phyloP scores from a whole-genome alignment of 495 filamentous ascomycete genomes.

The Tuber microsphaerosporum region DNA sequence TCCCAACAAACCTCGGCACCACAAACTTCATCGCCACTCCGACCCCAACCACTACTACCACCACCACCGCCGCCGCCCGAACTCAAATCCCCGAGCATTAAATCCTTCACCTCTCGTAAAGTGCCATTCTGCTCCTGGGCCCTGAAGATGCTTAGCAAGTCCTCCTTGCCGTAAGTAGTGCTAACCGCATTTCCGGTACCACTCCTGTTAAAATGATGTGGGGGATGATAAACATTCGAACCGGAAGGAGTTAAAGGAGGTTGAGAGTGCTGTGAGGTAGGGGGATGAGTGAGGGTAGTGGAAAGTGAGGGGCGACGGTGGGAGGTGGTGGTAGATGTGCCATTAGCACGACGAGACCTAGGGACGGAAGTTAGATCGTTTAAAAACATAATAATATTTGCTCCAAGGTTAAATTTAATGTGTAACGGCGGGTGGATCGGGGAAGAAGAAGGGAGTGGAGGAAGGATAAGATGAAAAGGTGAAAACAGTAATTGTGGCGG shows the following conservation, averaged over 20 bases:
- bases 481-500: background rate
- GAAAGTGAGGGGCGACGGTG: conserved; percentile 42
- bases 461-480: background rate
- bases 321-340: conserved; percentile 28
- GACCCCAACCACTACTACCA: conserved; percentile 63
- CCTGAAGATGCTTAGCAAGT: conserved; percentile 70
- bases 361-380: background rate
- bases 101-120: conserved; percentile 56
- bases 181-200: conserved; percentile 52
- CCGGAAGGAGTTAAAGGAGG: conserved; percentile 50
- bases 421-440: background rate
- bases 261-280: conserved; percentile 47
- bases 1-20: conserved; percentile 90
- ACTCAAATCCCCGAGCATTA: conserved; percentile 61
- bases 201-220: conserved; percentile 46
- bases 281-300: conserved; percentile 55
- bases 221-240: conserved; percentile 42
- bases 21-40: conserved; percentile 61
- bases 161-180: conserved; percentile 70
- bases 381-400: background rate
- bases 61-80: conserved; percentile 54
- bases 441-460: background rate
- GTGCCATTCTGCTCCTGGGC: conserved; percentile 52
- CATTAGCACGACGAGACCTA: conserved; percentile 41
- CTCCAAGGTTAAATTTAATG: background rate